A percentile compares a stretch with the other conserved stretches of the same genome.
phyloP scores from a whole-genome alignment of 371 early-diverging fungal species.

The Vavraia culicis region DNA sequence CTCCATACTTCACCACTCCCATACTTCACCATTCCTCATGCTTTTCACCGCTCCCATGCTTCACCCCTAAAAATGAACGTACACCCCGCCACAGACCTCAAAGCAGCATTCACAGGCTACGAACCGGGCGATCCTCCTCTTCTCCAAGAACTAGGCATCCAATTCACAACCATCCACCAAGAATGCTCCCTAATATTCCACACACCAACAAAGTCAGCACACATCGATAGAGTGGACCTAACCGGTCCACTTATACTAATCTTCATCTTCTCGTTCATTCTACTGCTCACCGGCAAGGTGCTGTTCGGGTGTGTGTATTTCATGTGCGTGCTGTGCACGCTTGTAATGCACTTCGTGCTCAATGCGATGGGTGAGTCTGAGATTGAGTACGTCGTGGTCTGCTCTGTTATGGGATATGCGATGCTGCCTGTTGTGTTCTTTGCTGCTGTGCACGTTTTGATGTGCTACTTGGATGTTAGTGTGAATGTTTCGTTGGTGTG shows the following conservation, averaged over 20 bases:
- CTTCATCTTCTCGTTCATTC: conserved; percentile 21
- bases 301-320: conserved; percentile 43
- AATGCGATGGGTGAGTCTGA: conserved; percentile 15
- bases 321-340: conserved; percentile 22
- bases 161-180: conserved; percentile 30
- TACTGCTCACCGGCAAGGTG: conserved; percentile 36
- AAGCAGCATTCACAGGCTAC: conserved; percentile 31
- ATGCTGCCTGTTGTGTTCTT: conserved; percentile 36
- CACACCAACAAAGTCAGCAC: conserved; percentile 4
- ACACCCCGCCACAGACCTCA: too few relatives aligned
- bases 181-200: conserved; percentile 27
- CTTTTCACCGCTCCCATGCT: too few relatives aligned
- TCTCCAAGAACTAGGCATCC: conserved; percentile 42
- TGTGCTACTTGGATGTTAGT: conserved; percentile 10
- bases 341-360: conserved; percentile 34
- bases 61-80: too few relatives aligned
- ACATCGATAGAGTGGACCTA: conserved; percentile 20
- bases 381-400: conserved; percentile 17
- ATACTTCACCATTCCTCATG: too few relatives aligned
- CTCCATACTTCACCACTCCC: too few relatives aligned
- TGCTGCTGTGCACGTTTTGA: conserved; percentile 17
- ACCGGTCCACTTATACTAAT: conserved; percentile 41
- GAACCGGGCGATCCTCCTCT: conserved; percentile 36
- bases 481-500: conserved; percentile 2
- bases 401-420: conserved; percentile 41